Evolutionary conservation across 176 grass and related monocot species (phyloP), one percentile per base, ranked within the genome.

Genomic region (Musa troglodytarum): DNA sequence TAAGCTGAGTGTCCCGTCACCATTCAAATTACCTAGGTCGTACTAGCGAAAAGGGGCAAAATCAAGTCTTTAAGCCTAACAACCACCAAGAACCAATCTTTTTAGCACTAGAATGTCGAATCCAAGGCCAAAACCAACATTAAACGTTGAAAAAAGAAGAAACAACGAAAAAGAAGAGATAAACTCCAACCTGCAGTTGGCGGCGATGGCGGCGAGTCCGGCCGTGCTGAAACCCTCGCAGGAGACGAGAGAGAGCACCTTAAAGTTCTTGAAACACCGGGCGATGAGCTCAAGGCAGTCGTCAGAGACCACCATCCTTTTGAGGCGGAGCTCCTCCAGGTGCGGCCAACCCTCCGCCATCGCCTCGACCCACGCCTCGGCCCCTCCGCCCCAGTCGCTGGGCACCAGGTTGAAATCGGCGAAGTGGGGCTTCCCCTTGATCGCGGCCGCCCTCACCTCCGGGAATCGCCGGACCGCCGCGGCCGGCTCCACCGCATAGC

Each of bases 371-470:
- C 89, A 92, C 0, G 83, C 78, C 71, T 80, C 89, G 1, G 89
- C 89, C 0, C 57, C 68, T 56, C 76, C 90, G 23, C 90, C 90
- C 90, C 90, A 92, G 51, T 74, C 76, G n/a, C 62, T 67, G n/a
- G 86, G 82, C 0, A 92, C 82, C 58, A 85, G 76, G 1, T 82
- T 82, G 74, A 92, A 92, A 80, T 89, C 84, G 0, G 86, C 89
- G 83, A 89, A 92, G 76, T 92, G 90, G 0, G 90, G 90, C 82
- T 89, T 92, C 29, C 90, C 89, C 86, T 92, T 92, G 69, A 92
- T 79, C 72, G 73, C 74, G 1, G 50, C 79, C 13, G 76, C 86
- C 12, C 86, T 81, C 52, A 87, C 90, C 7, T 77, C 11, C 20
- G 90, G 90, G 79, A 92, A 92, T 1, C 73, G 74, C 69, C 76